Percentiles rank a stretch among this genome's conserved stretches.
Evolutionary conservation across 179 eudicot species (phyloP).

Genomic region (Nepenthes alata): DNA sequence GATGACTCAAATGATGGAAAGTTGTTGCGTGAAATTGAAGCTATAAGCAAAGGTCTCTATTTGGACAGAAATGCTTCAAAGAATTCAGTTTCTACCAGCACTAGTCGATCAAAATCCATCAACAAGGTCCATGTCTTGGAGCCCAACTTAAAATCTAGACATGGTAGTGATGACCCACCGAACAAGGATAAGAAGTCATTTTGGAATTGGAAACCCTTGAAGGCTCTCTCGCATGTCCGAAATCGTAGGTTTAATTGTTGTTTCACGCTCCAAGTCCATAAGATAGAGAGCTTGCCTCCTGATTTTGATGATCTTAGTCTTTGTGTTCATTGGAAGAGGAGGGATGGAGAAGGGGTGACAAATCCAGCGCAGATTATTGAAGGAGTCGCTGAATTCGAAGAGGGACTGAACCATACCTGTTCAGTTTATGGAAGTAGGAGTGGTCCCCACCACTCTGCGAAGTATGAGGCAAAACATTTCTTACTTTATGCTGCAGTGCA

Average conservation of each 20-base stretch:
- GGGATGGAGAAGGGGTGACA: slow-evolving; percentile 54
- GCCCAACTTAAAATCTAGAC: slow-evolving; percentile 27
- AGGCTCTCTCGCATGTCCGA: slow-evolving; percentile 53
- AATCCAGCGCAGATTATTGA: slow-evolving; percentile 45
- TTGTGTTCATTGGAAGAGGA: slow-evolving; percentile 75
- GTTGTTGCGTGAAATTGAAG: slow-evolving; percentile 56
- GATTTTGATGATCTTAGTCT: slow-evolving; percentile 37
- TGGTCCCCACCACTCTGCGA: slow-evolving; percentile 73
- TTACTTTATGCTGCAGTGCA: slow-evolving; percentile 55
- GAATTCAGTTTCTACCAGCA: slow-evolving; percentile 30
- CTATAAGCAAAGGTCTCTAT: slow-evolving; percentile 54
- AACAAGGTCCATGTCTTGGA: slow-evolving; percentile 26
- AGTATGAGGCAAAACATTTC: slow-evolving; percentile 84
- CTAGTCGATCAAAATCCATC: slow-evolving; percentile 28
- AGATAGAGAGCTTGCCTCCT: slow-evolving; percentile 55
- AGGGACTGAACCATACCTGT: slow-evolving; percentile 51
- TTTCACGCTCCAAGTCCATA: slow-evolving; percentile 77
- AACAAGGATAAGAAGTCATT: slow-evolving; percentile 71
- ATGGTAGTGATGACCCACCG: slow-evolving; percentile 23
- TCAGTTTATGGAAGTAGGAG: slow-evolving; percentile 68
- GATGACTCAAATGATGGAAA: slow-evolving; percentile 34
- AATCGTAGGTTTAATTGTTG: slow-evolving; percentile 69
- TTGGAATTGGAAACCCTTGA: slow-evolving; percentile 85
- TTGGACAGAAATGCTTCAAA: slow-evolving; percentile 31
- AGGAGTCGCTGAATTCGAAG: slow-evolving; percentile 66